Conservation (phyloP, 495 filamentous ascomycete genomes). For the Aspergillus leporis region DNA sequence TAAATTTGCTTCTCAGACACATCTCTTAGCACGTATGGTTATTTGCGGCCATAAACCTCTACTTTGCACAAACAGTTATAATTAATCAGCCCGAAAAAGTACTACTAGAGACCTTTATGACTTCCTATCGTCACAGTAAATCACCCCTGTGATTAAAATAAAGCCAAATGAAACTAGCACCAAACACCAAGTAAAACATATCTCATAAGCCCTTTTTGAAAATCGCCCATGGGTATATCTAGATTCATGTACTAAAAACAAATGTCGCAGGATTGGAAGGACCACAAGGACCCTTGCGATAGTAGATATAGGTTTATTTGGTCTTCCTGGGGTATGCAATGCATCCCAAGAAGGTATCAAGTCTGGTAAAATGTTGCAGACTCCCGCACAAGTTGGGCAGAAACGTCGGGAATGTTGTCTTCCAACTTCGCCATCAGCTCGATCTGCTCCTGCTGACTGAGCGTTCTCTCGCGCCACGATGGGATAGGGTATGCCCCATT, state of each 20-base stretch:
- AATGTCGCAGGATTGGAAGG: background rate
- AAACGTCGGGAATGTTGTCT: slow-evolving; percentile 57
- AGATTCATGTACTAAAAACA: slow-evolving; percentile 1
- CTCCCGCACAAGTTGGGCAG: slow-evolving; percentile 51
- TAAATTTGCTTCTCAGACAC: too few relatives aligned
- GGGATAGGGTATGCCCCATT: slow-evolving; percentile 44
- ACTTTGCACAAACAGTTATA: too few relatives aligned
- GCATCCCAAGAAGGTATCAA: slow-evolving; percentile 13
- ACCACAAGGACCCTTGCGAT: background rate
- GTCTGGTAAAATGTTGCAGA: slow-evolving; percentile 62
- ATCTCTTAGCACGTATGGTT: too few relatives aligned
- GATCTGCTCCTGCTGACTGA: slow-evolving; percentile 69
- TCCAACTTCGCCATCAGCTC: slow-evolving; percentile 69
- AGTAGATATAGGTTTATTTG: background rate
- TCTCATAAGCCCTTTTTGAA: slow-evolving; percentile 2
- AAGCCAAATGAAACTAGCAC: slow-evolving; percentile 3
- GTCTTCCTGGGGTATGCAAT: background rate
- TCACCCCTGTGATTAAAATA: background rate
- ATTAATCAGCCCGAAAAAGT: too few relatives aligned
- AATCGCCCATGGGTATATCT: slow-evolving; percentile 16
- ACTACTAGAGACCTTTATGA: background rate
- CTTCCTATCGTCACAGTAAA: background rate
- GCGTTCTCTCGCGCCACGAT: slow-evolving; percentile 57
- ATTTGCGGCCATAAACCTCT: too few relatives aligned
- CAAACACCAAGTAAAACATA: slow-evolving; percentile 9